Evolutionary conservation across 139 green algal genomes (phyloP).

Genomic region (Chlamydomonas eustigma): DNA sequence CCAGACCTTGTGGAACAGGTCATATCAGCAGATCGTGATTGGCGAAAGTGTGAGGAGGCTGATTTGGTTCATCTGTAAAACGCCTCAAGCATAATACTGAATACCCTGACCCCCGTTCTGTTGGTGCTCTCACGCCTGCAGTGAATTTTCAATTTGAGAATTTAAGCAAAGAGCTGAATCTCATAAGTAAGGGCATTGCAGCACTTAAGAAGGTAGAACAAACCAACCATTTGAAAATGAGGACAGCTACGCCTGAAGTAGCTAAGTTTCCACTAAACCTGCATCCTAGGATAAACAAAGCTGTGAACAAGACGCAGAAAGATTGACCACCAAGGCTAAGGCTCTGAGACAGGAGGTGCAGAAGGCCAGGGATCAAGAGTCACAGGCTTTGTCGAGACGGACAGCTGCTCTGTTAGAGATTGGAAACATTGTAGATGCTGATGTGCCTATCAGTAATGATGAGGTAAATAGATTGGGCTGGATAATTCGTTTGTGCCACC

Average conservation of each 20-base stretch:
- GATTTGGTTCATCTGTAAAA: too few species aligned
- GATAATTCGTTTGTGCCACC: too few species aligned
- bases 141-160: constrained; percentile 54
- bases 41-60: constrained; percentile 72
- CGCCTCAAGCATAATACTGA: too few species aligned
- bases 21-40: constrained; percentile 84
- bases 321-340: background rate
- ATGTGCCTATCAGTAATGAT: constrained; percentile 80
- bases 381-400: constrained; percentile 33
- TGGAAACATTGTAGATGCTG: constrained; percentile 92
- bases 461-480: constrained; percentile 67
- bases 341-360: background rate
- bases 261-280: too few species aligned
- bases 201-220: constrained; percentile 54
- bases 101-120: too few species aligned
- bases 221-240: too few species aligned
- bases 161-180: constrained; percentile 86
- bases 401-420: constrained; percentile 72
- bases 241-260: too few species aligned
- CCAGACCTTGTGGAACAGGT: constrained; percentile 86
- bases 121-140: too few species aligned
- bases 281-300: too few species aligned
- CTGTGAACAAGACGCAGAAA: background rate
- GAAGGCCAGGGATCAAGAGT: constrained; percentile 34
- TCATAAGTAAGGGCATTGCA: constrained; percentile 75